phyloP scores from a whole-genome alignment of 306 rosid genomes.

The Carpinus viminea region DNA sequence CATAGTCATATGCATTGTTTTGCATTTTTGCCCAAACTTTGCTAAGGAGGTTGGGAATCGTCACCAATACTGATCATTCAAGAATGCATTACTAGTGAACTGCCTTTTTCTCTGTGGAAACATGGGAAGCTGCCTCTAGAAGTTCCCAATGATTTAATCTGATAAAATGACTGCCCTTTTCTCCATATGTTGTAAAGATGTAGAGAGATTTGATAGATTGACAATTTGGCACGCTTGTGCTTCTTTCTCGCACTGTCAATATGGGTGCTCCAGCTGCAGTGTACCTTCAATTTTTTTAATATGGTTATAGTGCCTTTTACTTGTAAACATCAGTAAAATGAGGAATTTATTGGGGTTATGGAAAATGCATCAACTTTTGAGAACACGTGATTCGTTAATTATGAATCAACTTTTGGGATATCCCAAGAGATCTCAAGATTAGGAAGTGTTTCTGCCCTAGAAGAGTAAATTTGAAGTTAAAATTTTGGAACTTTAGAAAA shows the following conservation, averaged over 20 bases:
- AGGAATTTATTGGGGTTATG: background rate
- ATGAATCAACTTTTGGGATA: too few species aligned
- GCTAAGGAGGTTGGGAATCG: background rate
- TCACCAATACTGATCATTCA: background rate
- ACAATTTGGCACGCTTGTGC: background rate
- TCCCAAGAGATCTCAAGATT: background rate
- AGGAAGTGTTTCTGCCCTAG: background rate
- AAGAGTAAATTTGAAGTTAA: background rate
- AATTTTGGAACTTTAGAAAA: background rate
- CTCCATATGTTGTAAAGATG: background rate
- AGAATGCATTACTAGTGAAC: background rate
- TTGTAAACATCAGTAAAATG: background rate
- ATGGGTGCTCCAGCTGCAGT: background rate
- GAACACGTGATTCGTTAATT: background rate
- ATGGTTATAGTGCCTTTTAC: background rate
- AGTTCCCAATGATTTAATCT: background rate
- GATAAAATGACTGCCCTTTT: background rate
- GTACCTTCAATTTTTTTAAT: background rate
- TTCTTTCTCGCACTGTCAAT: background rate
- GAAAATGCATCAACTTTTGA: background rate
- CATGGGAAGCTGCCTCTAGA: background rate
- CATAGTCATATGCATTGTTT: background rate
- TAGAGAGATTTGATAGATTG: too few species aligned
- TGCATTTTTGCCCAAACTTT: background rate
- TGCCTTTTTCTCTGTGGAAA: background rate